Percentiles rank a stretch among this genome's conserved stretches.
phyloP scores from a whole-genome alignment of 768 basidiomycete genomes.

The Lepiota venenata region DNA sequence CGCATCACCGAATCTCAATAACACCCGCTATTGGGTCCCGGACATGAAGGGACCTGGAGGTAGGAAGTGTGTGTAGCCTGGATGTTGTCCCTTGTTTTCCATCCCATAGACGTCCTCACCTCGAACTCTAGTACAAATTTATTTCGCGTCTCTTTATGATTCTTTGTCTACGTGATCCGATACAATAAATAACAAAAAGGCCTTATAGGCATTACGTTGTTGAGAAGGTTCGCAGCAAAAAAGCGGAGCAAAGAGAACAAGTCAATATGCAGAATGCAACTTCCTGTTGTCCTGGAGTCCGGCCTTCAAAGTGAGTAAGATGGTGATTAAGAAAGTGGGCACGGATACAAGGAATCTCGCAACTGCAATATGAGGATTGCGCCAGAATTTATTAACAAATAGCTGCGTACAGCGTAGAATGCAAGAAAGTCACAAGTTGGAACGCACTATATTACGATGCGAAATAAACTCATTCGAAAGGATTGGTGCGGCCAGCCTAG shows the following conservation, averaged over 20 bases:
- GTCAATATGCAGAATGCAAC: not conserved
- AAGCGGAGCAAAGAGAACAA: not conserved
- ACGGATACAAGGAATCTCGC: no score
- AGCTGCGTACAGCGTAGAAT: not conserved
- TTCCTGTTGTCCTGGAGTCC: no score
- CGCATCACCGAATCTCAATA: not conserved
- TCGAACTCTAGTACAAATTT: not conserved
- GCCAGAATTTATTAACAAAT: not conserved
- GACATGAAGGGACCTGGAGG: not conserved
- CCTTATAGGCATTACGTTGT: not conserved
- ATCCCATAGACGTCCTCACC: not conserved
- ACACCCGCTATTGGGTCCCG: not conserved
- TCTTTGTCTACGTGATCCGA: not conserved
- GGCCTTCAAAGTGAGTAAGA: no score
- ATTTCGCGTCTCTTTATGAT: not conserved
- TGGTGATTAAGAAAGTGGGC: no score
- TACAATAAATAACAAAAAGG: not conserved
- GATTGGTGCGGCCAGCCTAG: constrained; percentile 76
- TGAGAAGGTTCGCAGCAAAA: not conserved
- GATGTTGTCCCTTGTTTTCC: not conserved
- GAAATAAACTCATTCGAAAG: constrained; percentile 37
- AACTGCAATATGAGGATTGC: no score
- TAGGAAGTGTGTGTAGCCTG: not conserved
- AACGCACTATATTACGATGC: not conserved
- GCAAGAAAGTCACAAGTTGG: not conserved